phyloP scores from a whole-genome alignment of 495 filamentous ascomycete genomes.

The Penicillium fimorum region DNA sequence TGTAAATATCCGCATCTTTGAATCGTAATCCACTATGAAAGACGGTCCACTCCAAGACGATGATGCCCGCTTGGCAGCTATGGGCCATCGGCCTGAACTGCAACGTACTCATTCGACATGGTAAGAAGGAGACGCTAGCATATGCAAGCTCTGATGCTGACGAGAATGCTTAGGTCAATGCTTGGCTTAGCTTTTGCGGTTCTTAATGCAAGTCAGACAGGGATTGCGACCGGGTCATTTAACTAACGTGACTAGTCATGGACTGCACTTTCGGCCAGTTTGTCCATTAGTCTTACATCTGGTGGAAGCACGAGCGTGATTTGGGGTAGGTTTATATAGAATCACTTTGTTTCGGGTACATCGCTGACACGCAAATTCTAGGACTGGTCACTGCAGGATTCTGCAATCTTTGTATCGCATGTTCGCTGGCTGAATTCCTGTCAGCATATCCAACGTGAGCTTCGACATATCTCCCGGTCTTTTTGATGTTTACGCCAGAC shows the following conservation, averaged over 20 bases:
- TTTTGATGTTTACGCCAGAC: background rate
- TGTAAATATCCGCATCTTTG: background rate
- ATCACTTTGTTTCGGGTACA: background rate
- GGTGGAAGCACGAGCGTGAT: constrained; percentile 46
- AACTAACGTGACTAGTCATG: constrained; percentile 30
- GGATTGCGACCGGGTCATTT: background rate
- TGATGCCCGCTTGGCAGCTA: constrained; percentile 51
- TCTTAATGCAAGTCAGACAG: constrained; percentile 33
- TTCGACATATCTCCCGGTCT: background rate
- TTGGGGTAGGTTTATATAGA: constrained; percentile 35
- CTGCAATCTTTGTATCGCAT: constrained; percentile 66
- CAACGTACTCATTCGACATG: constrained; percentile 52
- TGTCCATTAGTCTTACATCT: constrained; percentile 45
- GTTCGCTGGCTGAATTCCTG: constrained; percentile 67
- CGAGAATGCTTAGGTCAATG: constrained; percentile 31
- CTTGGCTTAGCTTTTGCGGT: constrained; percentile 49
- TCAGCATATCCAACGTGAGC: constrained; percentile 65
- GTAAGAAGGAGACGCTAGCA: constrained; percentile 10
- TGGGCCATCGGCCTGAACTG: constrained; percentile 61
- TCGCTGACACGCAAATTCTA: constrained; percentile 14
- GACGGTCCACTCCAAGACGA: constrained; percentile 26
- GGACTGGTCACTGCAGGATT: constrained; percentile 66
- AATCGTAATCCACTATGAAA: constrained; percentile 16
- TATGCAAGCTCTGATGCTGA: background rate
- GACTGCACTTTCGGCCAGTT: constrained; percentile 46